Evolutionary conservation across 1,139 yeast genomes (phyloP).

Genomic region (Candida mesenterica): DNA sequence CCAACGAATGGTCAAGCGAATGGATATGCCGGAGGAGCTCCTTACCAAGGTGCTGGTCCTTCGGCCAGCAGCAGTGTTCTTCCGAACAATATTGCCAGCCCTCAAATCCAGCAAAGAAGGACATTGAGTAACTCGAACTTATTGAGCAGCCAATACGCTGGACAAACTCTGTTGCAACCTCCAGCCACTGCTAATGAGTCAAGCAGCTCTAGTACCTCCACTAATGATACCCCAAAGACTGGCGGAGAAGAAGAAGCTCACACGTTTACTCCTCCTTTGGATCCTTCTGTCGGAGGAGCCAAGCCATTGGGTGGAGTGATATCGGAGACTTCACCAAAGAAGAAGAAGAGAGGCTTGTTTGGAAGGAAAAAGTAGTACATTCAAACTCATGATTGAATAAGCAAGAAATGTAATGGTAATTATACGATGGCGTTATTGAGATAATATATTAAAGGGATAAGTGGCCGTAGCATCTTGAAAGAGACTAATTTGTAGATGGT

Average conservation of each 20-base stretch:
- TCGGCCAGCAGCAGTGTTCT: no score
- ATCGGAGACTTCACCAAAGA: constrained; percentile 20
- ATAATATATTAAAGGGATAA: no score
- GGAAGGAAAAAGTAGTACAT: constrained; percentile 22
- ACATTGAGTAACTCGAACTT: constrained; percentile 13
- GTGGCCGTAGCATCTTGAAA: no score
- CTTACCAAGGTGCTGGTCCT: not conserved
- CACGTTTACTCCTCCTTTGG: not conserved
- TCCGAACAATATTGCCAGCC: constrained; percentile 2
- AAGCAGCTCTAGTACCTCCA: constrained; percentile 29
- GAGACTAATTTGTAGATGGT: no score
- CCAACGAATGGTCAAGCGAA: constrained; percentile 2
- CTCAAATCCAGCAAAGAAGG: constrained; percentile 18
- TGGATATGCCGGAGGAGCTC: not conserved
- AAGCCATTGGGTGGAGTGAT: constrained; percentile 40
- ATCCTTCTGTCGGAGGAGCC: constrained; percentile 12
- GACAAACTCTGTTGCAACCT: constrained; percentile 21
- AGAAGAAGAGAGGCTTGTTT: constrained; percentile 37
- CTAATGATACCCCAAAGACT: constrained; percentile 32
- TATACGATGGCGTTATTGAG: no score
- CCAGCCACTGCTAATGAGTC: constrained; percentile 26
- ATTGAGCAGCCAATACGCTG: constrained; percentile 9
- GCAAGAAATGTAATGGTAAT: no score
- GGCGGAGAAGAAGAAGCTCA: constrained; percentile 6
- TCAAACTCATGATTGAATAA: no score